These are phyloP conservation scores for Penicillium alfredii DNA, from an alignment of 495 filamentous ascomycete species.

Conservation along the genomic window DNA sequence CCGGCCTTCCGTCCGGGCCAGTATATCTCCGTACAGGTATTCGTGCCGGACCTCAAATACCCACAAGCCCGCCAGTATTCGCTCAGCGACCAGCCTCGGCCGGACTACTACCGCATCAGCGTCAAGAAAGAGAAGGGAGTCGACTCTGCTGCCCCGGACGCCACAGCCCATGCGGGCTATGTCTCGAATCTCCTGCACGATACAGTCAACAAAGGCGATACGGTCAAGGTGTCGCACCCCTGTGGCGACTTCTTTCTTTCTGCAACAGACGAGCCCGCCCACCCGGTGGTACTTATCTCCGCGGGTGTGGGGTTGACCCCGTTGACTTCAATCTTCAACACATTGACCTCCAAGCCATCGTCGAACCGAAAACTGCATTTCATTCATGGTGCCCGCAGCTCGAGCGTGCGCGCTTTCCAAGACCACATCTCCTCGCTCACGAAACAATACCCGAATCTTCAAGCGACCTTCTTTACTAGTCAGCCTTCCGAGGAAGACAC, in stretches of 20 bases:
- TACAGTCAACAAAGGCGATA: slow-evolving; percentile 50
- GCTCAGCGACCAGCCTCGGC: slow-evolving; percentile 54
- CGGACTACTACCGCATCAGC: slow-evolving; percentile 61
- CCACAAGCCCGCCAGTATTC: slow-evolving; percentile 68
- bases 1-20: slow-evolving; percentile 62
- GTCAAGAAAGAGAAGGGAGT: slow-evolving; percentile 61
- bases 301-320: slow-evolving; percentile 67
- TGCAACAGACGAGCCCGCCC: slow-evolving; percentile 14
- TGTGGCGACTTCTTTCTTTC: slow-evolving; percentile 65
- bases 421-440: slow-evolving; percentile 43
- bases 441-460: slow-evolving; percentile 34
- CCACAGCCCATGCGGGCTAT: slow-evolving; percentile 49
- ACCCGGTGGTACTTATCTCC: slow-evolving; percentile 60
- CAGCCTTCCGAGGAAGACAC: slow-evolving; percentile 38
- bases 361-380: slow-evolving; percentile 48
- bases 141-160: slow-evolving; percentile 34
- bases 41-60: slow-evolving; percentile 52
- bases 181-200: slow-evolving; percentile 68
- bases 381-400: slow-evolving; percentile 54
- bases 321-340: slow-evolving; percentile 62
- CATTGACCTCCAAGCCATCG: slow-evolving; percentile 33
- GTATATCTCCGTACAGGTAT: slow-evolving; percentile 58
- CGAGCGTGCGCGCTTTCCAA: slow-evolving; percentile 36
- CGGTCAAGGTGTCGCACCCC: slow-evolving; percentile 59
- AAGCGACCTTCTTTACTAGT: slow-evolving; percentile 34